Conservation (phyloP, 148 eudicot genomes). For the Fagopyrum tataricum region DNA sequence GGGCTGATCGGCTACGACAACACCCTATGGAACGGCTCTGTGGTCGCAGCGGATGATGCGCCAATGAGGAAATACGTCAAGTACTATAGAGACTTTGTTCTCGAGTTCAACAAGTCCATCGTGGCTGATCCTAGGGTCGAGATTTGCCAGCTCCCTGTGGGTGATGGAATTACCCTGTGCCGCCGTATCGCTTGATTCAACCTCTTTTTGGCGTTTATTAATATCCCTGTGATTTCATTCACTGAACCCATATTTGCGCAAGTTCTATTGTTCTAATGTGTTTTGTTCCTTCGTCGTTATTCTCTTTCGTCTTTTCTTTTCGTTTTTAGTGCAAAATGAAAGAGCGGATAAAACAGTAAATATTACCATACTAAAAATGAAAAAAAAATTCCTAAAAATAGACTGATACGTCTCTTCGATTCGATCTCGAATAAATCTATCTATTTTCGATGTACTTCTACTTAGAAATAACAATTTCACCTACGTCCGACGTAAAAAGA, state of each 20-base stretch:
- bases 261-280: neutral
- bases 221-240: neutral
- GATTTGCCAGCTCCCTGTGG: constrained; percentile 64
- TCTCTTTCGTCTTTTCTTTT: too few relatives aligned
- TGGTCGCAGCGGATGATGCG: constrained; percentile 54
- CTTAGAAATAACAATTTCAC: too few relatives aligned
- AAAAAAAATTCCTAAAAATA: too few relatives aligned
- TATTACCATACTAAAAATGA: too few relatives aligned
- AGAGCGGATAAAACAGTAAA: too few relatives aligned
- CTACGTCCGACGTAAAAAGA: too few relatives aligned
- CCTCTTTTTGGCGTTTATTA: neutral
- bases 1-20: constrained; percentile 72
- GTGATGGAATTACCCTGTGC: constrained; percentile 64
- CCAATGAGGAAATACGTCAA: constrained; percentile 63
- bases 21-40: constrained; percentile 74
- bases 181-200: constrained; percentile 31
- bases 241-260: neutral
- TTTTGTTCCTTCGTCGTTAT: neutral
- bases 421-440: too few relatives aligned
- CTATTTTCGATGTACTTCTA: too few relatives aligned
- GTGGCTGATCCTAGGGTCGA: constrained; percentile 65
- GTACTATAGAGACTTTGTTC: constrained; percentile 57
- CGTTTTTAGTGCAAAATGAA: too few relatives aligned
- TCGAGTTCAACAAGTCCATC: constrained; percentile 59
- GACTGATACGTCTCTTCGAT: too few relatives aligned